A percentile compares a stretch with the other conserved stretches of the same genome.
phyloP scores from a whole-genome alignment of 371 early-diverging fungal genomes.

The Mucor circinelloides region DNA sequence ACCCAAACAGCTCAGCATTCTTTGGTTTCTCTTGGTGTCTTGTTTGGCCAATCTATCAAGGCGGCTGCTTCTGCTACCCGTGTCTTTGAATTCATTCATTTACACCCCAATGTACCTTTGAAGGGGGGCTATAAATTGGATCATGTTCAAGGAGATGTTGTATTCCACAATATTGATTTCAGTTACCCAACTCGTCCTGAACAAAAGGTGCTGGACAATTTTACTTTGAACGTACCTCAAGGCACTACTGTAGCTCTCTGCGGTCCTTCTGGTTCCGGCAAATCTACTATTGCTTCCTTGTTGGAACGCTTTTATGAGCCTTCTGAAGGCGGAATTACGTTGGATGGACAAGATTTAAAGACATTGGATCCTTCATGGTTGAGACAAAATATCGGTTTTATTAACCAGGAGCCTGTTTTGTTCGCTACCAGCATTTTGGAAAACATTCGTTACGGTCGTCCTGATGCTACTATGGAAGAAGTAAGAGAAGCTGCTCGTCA shows the following conservation, averaged over 20 bases:
- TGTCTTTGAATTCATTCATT: slow-evolving; percentile 71
- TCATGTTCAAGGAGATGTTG: slow-evolving; percentile 51
- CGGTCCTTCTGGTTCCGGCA: slow-evolving; percentile 68
- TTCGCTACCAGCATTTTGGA: slow-evolving; percentile 77
- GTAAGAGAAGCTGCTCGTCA: slow-evolving; percentile 66
- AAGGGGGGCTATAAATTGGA: slow-evolving; percentile 46
- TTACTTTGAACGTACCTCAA: slow-evolving; percentile 64
- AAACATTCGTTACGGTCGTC: slow-evolving; percentile 71
- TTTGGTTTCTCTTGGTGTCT: slow-evolving; percentile 69
- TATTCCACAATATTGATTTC: slow-evolving; percentile 71
- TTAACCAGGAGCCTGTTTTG: slow-evolving; percentile 76
- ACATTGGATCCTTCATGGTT: slow-evolving; percentile 62
- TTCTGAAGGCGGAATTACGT: slow-evolving; percentile 48
- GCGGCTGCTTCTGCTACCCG: slow-evolving; percentile 65
- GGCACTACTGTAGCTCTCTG: slow-evolving; percentile 70
- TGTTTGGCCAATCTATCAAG: slow-evolving; percentile 80
- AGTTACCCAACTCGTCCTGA: slow-evolving; percentile 68
- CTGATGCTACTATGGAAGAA: slow-evolving; percentile 58
- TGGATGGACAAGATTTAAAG: slow-evolving; percentile 60
- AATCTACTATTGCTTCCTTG: slow-evolving; percentile 71
- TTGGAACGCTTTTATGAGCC: slow-evolving; percentile 75
- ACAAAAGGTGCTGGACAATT: slow-evolving; percentile 59
- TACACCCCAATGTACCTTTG: slow-evolving; percentile 49
- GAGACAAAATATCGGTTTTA: slow-evolving; percentile 68
- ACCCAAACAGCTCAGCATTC: slow-evolving; percentile 79